These are phyloP conservation scores for Geranomyces michiganensis DNA, from an alignment of 192 early-diverging fungal genomes.

Conservation along the genomic window DNA sequence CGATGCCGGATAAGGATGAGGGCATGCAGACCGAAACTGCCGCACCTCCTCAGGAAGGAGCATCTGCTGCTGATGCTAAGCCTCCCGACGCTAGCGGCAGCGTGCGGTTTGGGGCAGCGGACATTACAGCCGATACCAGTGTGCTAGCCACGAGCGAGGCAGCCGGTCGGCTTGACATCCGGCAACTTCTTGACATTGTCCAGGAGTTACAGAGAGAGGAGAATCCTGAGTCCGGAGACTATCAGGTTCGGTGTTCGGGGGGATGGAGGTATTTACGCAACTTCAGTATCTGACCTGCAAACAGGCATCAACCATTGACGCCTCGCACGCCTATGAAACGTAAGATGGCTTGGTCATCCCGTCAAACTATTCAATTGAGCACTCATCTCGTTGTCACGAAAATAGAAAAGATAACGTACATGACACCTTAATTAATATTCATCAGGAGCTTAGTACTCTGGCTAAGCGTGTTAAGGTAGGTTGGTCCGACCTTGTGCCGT, in stretches of 20 bases:
- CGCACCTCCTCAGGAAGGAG: not conserved
- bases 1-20: not conserved
- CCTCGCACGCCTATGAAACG: not conserved
- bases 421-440: not conserved
- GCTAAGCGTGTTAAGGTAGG: conserved; percentile 4
- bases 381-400: too few relatives aligned
- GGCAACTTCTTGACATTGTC: conserved; percentile 9
- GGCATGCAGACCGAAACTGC: not conserved
- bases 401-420: not conserved
- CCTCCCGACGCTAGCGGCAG: not conserved
- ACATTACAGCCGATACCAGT: conserved; percentile 1
- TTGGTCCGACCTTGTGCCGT: too few relatives aligned
- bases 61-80: not conserved
- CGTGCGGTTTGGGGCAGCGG: not conserved
- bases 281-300: not conserved
- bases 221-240: not conserved
- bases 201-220: conserved; percentile 3
- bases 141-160: not conserved
- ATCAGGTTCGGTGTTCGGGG: not conserved
- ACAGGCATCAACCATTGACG: not conserved
- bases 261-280: too few relatives aligned
- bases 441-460: not conserved
- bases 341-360: not conserved
- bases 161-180: conserved; percentile 6
- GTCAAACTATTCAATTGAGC: too few relatives aligned